These are phyloP conservation scores for Hebeloma cylindrosporum DNA, from an alignment of 768 basidiomycete species.

Conservation along the genomic window DNA sequence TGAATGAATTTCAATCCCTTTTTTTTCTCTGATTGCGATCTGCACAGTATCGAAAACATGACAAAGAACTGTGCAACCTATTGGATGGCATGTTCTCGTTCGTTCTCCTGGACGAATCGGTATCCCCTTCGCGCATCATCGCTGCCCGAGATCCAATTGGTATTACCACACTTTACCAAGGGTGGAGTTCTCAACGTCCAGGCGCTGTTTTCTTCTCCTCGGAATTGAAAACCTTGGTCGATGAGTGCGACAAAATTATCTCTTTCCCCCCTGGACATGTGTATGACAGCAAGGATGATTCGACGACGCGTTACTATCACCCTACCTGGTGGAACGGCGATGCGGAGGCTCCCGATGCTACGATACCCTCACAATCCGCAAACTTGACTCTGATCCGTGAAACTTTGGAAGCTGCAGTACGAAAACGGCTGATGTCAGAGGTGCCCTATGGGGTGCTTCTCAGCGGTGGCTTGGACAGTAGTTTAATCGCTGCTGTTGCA, in stretches of 20 bases:
- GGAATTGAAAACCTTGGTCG: constrained; percentile 87
- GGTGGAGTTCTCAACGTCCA: constrained; percentile 82
- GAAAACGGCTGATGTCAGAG: constrained; percentile 96
- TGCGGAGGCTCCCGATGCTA: constrained; percentile 51
- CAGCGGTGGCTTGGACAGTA: constrained; percentile 93
- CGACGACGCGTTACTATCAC: constrained; percentile 80
- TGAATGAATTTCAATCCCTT: constrained; percentile 2
- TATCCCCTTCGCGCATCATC: constrained; percentile 85
- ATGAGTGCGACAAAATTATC: constrained; percentile 93
- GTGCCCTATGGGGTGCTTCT: constrained; percentile 97
- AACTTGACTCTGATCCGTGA: constrained; percentile 75
- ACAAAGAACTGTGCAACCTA: constrained; percentile 67
- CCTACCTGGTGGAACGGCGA: constrained; percentile 93
- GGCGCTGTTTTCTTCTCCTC: constrained; percentile 90
- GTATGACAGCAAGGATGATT: constrained; percentile 81
- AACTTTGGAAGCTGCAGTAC: constrained; percentile 86
- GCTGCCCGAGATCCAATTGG: constrained; percentile 97
- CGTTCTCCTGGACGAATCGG: constrained; percentile 91
- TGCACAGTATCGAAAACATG: constrained; percentile 79
- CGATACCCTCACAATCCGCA: constrained; percentile 57
- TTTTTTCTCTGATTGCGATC: neutral
- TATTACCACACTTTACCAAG: constrained; percentile 98
- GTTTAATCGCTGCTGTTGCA: constrained; percentile 93
- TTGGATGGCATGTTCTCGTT: constrained; percentile 99
- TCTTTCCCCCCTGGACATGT: constrained; percentile 98